phyloP scores from a whole-genome alignment of 1,284 basidiomycete genomes.

The Melampsora americana region DNA sequence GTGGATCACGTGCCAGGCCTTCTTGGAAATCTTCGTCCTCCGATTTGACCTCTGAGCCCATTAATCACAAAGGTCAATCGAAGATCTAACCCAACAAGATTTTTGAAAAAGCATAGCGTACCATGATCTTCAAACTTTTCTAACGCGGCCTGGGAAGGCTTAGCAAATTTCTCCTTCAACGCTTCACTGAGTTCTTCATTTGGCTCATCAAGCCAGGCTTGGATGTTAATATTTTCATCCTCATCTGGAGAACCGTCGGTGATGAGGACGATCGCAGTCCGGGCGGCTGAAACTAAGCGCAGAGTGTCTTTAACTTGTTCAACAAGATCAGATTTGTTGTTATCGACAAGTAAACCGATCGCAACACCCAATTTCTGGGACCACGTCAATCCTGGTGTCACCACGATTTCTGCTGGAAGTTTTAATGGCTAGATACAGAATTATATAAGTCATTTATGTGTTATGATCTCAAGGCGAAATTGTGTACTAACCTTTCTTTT shows the following conservation, averaged over 20 bases:
- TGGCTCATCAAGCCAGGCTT: slow-evolving; percentile 59
- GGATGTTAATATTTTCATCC: slow-evolving; percentile 55
- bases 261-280: slow-evolving; percentile 68
- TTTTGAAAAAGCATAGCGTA: slow-evolving; percentile 56
- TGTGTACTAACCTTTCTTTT: slow-evolving; percentile 20
- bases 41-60: slow-evolving; percentile 57
- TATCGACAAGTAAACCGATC: slow-evolving; percentile 69
- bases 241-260: slow-evolving; percentile 60
- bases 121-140: slow-evolving; percentile 72
- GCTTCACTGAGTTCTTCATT: slow-evolving; percentile 52
- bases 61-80: not conserved
- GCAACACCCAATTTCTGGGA: slow-evolving; percentile 83
- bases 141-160: slow-evolving; percentile 68
- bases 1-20: slow-evolving; percentile 71
- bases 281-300: slow-evolving; percentile 47
- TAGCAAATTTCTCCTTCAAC: slow-evolving; percentile 51
- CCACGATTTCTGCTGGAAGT: slow-evolving; percentile 65
- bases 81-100: not conserved
- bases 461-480: slow-evolving; percentile 59
- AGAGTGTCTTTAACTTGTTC: slow-evolving; percentile 73
- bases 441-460: slow-evolving; percentile 50
- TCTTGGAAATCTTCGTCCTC: slow-evolving; percentile 69
- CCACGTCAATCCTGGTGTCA: slow-evolving; percentile 83
- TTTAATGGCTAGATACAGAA: slow-evolving; percentile 40
- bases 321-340: slow-evolving; percentile 64